Percentiles rank a stretch among this genome's conserved stretches.
phyloP scores from a whole-genome alignment of 177 flowering plant species.

The Telopea speciosissima region DNA sequence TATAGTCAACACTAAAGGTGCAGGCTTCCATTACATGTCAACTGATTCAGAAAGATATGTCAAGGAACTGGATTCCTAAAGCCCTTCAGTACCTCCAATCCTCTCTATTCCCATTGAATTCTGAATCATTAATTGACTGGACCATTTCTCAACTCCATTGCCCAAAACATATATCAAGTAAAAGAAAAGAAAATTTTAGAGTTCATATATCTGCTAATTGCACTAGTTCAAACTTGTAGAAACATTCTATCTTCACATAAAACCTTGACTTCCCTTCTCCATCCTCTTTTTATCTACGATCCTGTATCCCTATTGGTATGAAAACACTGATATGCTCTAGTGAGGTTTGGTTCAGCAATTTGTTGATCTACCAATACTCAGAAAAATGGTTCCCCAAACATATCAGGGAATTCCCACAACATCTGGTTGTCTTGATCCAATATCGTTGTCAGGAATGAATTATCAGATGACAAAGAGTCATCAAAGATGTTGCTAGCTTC shows the following conservation, averaged over 20 bases:
- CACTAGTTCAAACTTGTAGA: background rate
- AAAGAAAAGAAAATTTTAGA: background rate
- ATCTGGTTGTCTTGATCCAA: slow-evolving; percentile 52
- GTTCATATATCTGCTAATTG: too few species aligned
- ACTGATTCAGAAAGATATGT: too few species aligned
- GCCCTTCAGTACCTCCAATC: too few species aligned
- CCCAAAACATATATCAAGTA: too few species aligned
- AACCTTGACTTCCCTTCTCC: too few species aligned
- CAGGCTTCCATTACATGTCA: too few species aligned
- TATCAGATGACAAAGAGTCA: slow-evolving; percentile 31
- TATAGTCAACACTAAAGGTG: too few species aligned
- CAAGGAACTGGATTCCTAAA: too few species aligned
- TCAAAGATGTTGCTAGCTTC: slow-evolving; percentile 3
- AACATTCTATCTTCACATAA: background rate
- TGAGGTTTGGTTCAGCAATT: background rate
- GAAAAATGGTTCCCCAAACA: slow-evolving; percentile 39
- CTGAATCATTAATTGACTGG: too few species aligned
- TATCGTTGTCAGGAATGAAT: slow-evolving; percentile 57
- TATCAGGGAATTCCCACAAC: slow-evolving; percentile 36
- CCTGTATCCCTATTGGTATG: background rate
- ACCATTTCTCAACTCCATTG: background rate
- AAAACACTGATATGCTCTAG: background rate
- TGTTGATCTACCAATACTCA: slow-evolving; percentile 2
- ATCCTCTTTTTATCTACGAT: too few species aligned
- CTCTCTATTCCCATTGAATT: too few species aligned